Evolutionary conservation across 2,329 filamentous ascomycete genomes (phyloP).

Genomic region (Pseudogymnoascus sp.): DNA sequence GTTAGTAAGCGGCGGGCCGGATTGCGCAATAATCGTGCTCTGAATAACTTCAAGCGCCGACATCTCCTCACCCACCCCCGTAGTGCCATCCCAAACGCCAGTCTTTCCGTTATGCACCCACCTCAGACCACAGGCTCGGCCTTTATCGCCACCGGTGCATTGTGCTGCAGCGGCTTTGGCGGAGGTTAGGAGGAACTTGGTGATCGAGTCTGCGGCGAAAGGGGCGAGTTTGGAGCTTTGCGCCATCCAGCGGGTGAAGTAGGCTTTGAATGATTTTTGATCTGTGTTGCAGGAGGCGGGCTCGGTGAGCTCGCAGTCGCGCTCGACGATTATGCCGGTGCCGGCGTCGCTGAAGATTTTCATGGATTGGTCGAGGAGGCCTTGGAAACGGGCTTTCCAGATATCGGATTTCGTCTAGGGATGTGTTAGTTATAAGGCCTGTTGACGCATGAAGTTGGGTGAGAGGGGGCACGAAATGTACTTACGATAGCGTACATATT

Average conservation of each 20-base stretch:
- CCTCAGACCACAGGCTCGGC: slow-evolving; percentile 36
- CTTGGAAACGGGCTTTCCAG: slow-evolving; percentile 32
- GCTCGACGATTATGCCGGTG: slow-evolving; percentile 51
- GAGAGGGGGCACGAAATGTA: slow-evolving; percentile 40
- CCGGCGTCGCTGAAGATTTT: slow-evolving; percentile 33
- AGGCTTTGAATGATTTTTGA: slow-evolving; percentile 59
- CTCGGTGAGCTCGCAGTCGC: slow-evolving; percentile 47
- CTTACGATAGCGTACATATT: slow-evolving; percentile 43
- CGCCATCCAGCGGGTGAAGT: slow-evolving; percentile 53
- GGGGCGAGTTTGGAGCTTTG: slow-evolving; percentile 50
- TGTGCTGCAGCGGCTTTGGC: slow-evolving; percentile 47
- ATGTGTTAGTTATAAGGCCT: slow-evolving; percentile 5
- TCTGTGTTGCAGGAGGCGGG: slow-evolving; percentile 49
- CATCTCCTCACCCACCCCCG: slow-evolving; percentile 51
- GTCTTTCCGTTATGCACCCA: slow-evolving; percentile 35
- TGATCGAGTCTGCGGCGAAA: slow-evolving; percentile 41
- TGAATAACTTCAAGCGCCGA: slow-evolving; percentile 45
- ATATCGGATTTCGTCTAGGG: slow-evolving; percentile 31
- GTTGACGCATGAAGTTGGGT: slow-evolving; percentile 46
- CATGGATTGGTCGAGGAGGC: slow-evolving; percentile 30
- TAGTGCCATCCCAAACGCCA: slow-evolving; percentile 33
- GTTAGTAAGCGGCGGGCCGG: slow-evolving; percentile 37
- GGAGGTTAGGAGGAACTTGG: slow-evolving; percentile 43
- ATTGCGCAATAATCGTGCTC: slow-evolving; percentile 29
- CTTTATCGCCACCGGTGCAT: slow-evolving; percentile 42